Conservation (phyloP, 495 filamentous ascomycete genomes). For the Tricharina praecox region DNA sequence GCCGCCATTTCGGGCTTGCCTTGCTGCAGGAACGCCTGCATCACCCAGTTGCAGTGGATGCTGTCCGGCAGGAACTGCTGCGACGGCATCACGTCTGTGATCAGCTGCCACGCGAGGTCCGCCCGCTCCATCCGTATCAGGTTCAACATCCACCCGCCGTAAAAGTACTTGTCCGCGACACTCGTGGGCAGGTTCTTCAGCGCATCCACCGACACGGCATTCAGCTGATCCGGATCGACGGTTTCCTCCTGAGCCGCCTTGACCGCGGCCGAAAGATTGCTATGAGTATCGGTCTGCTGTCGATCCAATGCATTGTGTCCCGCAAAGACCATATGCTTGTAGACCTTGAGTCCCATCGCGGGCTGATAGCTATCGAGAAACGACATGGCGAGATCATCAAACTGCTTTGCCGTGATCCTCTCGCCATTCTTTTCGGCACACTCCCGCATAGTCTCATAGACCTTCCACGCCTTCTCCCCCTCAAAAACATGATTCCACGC, state of each 20-base stretch:
- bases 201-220: constrained; percentile 37
- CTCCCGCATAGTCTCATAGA: constrained; percentile 9
- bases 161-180: constrained; percentile 45
- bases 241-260: constrained; percentile 7
- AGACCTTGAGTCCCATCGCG: constrained; percentile 10
- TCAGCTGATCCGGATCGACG: constrained; percentile 27
- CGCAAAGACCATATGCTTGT: constrained; percentile 16
- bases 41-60: constrained; percentile 44
- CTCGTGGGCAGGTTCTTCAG: constrained; percentile 37
- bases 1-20: constrained; percentile 35
- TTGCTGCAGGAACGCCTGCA: constrained; percentile 38
- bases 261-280: constrained; percentile 10
- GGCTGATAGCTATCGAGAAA: constrained; percentile 17
- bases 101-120: constrained; percentile 36
- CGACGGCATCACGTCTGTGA: constrained; percentile 43
- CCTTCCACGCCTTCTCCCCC: constrained; percentile 6
- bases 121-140: constrained; percentile 43
- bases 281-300: constrained; percentile 10
- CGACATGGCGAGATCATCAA: constrained; percentile 23
- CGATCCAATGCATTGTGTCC: constrained; percentile 6
- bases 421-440: constrained; percentile 1
- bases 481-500: constrained; percentile 22
- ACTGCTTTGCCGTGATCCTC: constrained; percentile 11
- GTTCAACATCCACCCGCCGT: constrained; percentile 46
- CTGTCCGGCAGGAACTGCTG: constrained; percentile 38